Conservation (phyloP, 2,329 filamentous ascomycete species). For the Beauveria sp. region DNA sequence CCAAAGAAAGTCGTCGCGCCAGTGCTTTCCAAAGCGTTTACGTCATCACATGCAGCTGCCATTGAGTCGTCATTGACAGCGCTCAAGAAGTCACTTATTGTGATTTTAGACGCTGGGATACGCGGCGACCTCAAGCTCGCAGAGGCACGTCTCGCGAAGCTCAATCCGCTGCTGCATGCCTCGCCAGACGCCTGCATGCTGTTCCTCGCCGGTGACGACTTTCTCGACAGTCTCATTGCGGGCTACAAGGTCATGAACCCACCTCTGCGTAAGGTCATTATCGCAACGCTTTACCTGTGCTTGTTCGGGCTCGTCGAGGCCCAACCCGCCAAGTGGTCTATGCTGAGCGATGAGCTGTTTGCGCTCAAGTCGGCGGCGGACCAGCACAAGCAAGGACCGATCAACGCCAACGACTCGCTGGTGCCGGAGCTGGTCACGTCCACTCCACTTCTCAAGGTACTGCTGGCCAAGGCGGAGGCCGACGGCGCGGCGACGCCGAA, state of each 20-base stretch:
- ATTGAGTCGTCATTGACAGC: conserved; percentile 50
- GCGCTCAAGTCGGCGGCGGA: conserved; percentile 66
- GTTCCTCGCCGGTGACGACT: conserved; percentile 80
- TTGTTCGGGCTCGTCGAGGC: conserved; percentile 63
- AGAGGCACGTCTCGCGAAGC: conserved; percentile 45
- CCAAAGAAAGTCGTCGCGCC: conserved; percentile 52
- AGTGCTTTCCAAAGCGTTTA: conserved; percentile 43
- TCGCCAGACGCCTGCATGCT: conserved; percentile 51
- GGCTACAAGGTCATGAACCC: conserved; percentile 60
- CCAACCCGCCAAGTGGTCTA: conserved; percentile 60
- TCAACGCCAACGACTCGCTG: conserved; percentile 60
- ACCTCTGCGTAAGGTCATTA: conserved; percentile 56
- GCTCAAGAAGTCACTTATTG: conserved; percentile 55
- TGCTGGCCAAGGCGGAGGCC: conserved; percentile 46
- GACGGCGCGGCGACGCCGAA: conserved; percentile 44
- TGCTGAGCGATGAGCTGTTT: conserved; percentile 78
- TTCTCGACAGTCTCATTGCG: conserved; percentile 65
- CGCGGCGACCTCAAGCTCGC: conserved; percentile 46
- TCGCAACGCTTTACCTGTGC: conserved; percentile 68
- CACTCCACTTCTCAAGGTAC: conserved; percentile 64
- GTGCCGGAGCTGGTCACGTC: conserved; percentile 73
- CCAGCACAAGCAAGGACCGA: conserved; percentile 47
- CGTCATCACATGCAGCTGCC: conserved; percentile 33
- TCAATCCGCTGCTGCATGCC: conserved; percentile 57
- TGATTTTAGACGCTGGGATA: conserved; percentile 53